phyloP scores from a whole-genome alignment of 2,329 filamentous ascomycete genomes.

The Volutella citrinella region DNA sequence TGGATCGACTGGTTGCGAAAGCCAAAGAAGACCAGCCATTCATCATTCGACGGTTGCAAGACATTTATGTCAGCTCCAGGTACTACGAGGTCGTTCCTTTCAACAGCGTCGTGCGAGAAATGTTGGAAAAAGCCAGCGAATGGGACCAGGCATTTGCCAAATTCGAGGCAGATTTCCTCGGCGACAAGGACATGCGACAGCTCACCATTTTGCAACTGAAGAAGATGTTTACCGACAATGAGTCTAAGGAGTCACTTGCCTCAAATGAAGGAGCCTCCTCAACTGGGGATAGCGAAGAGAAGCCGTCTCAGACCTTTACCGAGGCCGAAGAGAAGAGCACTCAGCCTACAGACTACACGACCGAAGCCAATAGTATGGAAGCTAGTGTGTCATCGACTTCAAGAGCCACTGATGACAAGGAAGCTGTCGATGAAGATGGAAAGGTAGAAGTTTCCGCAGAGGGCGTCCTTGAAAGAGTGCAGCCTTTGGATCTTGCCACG shows the following conservation, averaged over 20 bases:
- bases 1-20: constrained; percentile 73
- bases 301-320: constrained; percentile 41
- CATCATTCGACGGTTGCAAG: constrained; percentile 75
- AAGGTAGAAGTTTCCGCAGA: constrained; percentile 31
- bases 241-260: constrained; percentile 71
- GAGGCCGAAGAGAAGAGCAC: constrained; percentile 47
- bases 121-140: constrained; percentile 87
- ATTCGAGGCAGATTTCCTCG: constrained; percentile 91
- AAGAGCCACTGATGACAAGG: constrained; percentile 22
- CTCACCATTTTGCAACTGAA: constrained; percentile 89
- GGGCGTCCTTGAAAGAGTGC: constrained; percentile 43
- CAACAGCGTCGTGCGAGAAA: constrained; percentile 82
- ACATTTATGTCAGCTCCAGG: constrained; percentile 87
- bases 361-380: constrained; percentile 32
- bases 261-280: constrained; percentile 66
- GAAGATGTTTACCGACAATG: constrained; percentile 91
- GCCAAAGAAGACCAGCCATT: constrained; percentile 79
- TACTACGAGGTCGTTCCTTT: constrained; percentile 97
- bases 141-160: constrained; percentile 91
- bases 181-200: constrained; percentile 92
- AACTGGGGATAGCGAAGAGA: constrained; percentile 48
- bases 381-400: constrained; percentile 28
- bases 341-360: constrained; percentile 39
- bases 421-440: constrained; percentile 24
- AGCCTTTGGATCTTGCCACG: constrained; percentile 48